Evolutionary conservation across 2,329 filamentous ascomycete species (phyloP).

Genomic region (Scedosporium apiospermum): DNA sequence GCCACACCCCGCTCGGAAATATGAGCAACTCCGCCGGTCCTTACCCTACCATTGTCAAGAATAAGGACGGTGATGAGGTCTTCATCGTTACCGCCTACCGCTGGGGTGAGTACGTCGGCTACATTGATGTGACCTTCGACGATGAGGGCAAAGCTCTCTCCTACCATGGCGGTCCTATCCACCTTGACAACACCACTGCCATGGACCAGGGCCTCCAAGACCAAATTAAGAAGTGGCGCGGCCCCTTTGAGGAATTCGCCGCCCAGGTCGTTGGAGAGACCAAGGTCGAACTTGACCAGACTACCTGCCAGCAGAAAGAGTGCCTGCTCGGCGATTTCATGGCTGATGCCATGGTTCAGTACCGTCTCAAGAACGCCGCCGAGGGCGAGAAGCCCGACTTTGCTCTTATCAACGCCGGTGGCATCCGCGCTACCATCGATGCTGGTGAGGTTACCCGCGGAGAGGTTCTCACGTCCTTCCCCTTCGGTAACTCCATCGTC

Average conservation of each 20-base stretch:
- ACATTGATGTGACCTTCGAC: slow-evolving; percentile 58
- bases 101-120: slow-evolving; percentile 60
- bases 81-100: slow-evolving; percentile 60
- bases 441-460: slow-evolving; percentile 52
- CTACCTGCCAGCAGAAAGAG: slow-evolving; percentile 46
- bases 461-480: slow-evolving; percentile 54
- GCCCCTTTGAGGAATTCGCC: slow-evolving; percentile 51
- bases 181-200: slow-evolving; percentile 50
- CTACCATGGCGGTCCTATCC: slow-evolving; percentile 55
- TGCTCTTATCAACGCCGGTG: slow-evolving; percentile 54
- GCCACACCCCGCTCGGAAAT: slow-evolving; percentile 49
- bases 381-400: slow-evolving; percentile 36
- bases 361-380: slow-evolving; percentile 40
- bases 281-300: slow-evolving; percentile 48
- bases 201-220: slow-evolving; percentile 47
- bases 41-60: slow-evolving; percentile 54
- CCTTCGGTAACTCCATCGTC: slow-evolving; percentile 56
- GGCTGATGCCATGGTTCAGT: slow-evolving; percentile 51
- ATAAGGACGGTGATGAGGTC: slow-evolving; percentile 54
- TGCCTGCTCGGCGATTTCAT: slow-evolving; percentile 49
- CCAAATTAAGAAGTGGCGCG: slow-evolving; percentile 49
- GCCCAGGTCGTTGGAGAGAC: slow-evolving; percentile 46
- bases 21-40: slow-evolving; percentile 47
- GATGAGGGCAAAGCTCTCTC: slow-evolving; percentile 48
- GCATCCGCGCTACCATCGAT: slow-evolving; percentile 55